Evolutionary conservation across 805 yeast species (phyloP).

Genomic region (Wickerhamomyces canadensis): DNA sequence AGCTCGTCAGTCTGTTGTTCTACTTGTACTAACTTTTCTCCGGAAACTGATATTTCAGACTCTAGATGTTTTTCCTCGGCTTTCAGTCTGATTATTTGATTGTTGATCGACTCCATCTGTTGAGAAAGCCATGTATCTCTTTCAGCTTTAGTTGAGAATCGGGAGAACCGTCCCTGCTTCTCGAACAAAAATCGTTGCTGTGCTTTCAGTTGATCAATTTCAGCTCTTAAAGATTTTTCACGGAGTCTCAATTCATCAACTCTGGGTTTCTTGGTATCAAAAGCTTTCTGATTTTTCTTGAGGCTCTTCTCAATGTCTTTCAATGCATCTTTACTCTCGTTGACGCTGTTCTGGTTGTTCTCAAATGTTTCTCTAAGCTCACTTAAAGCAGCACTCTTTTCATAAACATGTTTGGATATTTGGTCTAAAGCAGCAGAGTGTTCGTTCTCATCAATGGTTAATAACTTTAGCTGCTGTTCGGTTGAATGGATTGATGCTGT

Average conservation of each 20-base stretch:
- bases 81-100: not conserved
- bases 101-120: not conserved
- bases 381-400: conserved; percentile 39
- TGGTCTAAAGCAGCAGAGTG: conserved; percentile 45
- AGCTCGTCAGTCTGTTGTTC: conserved; percentile 29
- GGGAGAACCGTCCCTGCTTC: conserved; percentile 64
- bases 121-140: conserved; percentile 59
- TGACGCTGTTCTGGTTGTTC: conserved; percentile 28
- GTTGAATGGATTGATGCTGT: conserved; percentile 40
- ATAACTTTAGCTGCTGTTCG: conserved; percentile 43
- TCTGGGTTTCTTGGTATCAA: conserved; percentile 35
- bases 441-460: conserved; percentile 52
- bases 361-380: conserved; percentile 31
- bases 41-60: conserved; percentile 36
- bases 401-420: conserved; percentile 41
- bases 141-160: conserved; percentile 48
- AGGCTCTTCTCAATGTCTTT: conserved; percentile 22
- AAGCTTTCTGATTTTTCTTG: conserved; percentile 30
- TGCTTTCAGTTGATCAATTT: conserved; percentile 37
- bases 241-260: conserved; percentile 31
- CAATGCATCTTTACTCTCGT: conserved; percentile 18
- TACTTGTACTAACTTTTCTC: conserved; percentile 18
- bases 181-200: conserved; percentile 57
- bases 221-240: conserved; percentile 36
- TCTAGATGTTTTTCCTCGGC: conserved; percentile 6